Evolutionary conservation across 371 early-diverging fungal species (phyloP).

Genomic region (Smittium culicis): DNA sequence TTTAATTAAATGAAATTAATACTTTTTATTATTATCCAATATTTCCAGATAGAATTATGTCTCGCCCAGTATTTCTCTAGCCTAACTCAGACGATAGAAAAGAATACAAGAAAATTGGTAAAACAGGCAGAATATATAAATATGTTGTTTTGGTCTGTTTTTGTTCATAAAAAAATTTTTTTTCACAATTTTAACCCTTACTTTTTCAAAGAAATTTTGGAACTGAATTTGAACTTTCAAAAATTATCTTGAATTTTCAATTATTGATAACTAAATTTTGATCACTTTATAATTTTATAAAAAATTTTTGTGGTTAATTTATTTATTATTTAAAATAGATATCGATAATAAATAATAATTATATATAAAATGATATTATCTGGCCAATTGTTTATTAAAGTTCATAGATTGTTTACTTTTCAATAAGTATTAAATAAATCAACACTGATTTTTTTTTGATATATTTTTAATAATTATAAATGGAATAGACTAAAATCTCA

Average conservation of each 20-base stretch:
- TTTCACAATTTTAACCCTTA: too few relatives aligned
- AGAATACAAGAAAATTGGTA: slow-evolving; percentile 3
- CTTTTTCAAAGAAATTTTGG: too few relatives aligned
- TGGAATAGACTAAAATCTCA: too few relatives aligned
- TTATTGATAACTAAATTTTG: not conserved
- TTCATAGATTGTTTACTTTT: too few relatives aligned
- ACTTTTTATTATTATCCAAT: slow-evolving; percentile 4
- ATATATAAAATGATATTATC: too few relatives aligned
- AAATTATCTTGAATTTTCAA: not conserved
- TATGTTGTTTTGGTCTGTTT: not conserved
- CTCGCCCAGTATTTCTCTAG: slow-evolving; percentile 4
- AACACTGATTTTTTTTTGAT: too few relatives aligned
- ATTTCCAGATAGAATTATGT: not conserved
- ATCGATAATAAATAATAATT: not conserved
- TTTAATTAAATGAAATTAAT: not conserved
- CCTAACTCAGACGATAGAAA: slow-evolving; percentile 5
- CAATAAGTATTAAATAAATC: too few relatives aligned
- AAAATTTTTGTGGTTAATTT: not conserved
- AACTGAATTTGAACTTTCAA: too few relatives aligned
- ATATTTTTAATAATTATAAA: too few relatives aligned
- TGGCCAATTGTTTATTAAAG: too few relatives aligned
- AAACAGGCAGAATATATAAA: slow-evolving; percentile 2
- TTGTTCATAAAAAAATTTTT: too few relatives aligned
- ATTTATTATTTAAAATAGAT: not conserved
- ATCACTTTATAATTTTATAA: not conserved